These are phyloP conservation scores for Apiospora sp. DNA, from an alignment of 2,329 filamentous ascomycete species.

Conservation along the genomic window DNA sequence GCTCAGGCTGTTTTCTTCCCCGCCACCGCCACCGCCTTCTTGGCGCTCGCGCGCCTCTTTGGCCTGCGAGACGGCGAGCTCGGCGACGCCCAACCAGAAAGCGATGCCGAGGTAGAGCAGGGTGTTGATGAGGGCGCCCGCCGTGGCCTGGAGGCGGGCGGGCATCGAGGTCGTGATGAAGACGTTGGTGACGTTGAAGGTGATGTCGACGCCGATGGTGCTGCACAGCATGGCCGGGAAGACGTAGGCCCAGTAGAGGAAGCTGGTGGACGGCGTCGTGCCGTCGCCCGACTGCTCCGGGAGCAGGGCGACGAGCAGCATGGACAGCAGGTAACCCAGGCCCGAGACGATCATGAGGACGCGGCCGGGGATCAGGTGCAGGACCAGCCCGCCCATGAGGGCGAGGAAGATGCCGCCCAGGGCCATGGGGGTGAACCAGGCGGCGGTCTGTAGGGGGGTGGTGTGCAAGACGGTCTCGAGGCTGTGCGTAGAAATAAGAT, in stretches of 20 bases:
- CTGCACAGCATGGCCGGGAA: slow-evolving; percentile 75
- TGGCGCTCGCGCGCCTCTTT: slow-evolving; percentile 33
- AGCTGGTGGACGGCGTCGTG: slow-evolving; percentile 41
- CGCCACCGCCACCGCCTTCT: neutral
- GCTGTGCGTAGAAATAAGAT: slow-evolving; percentile 45
- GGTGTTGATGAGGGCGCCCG: slow-evolving; percentile 75
- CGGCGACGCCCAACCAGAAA: slow-evolving; percentile 74
- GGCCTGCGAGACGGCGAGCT: slow-evolving; percentile 66
- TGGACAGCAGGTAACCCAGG: slow-evolving; percentile 64
- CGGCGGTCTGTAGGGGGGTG: slow-evolving; percentile 69
- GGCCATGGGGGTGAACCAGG: slow-evolving; percentile 74
- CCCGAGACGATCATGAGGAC: slow-evolving; percentile 69
- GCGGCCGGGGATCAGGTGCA: slow-evolving; percentile 71
- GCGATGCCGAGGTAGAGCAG: slow-evolving; percentile 77
- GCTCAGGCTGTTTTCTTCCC: slow-evolving; percentile 22
- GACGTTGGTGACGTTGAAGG: slow-evolving; percentile 78
- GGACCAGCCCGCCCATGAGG: slow-evolving; percentile 68
- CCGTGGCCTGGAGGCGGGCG: slow-evolving; percentile 71
- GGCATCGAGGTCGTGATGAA: slow-evolving; percentile 80
- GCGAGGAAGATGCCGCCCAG: slow-evolving; percentile 73
- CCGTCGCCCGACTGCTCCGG: slow-evolving; percentile 55
- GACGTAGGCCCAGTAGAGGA: slow-evolving; percentile 75
- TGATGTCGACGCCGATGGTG: slow-evolving; percentile 78
- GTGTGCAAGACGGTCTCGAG: slow-evolving; percentile 67
- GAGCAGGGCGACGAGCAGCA: slow-evolving; percentile 70